A percentile compares a stretch with the other conserved stretches of the same genome.
Evolutionary conservation across 805 yeast species (phyloP).

Genomic region (Saturnispora ahearnii): DNA sequence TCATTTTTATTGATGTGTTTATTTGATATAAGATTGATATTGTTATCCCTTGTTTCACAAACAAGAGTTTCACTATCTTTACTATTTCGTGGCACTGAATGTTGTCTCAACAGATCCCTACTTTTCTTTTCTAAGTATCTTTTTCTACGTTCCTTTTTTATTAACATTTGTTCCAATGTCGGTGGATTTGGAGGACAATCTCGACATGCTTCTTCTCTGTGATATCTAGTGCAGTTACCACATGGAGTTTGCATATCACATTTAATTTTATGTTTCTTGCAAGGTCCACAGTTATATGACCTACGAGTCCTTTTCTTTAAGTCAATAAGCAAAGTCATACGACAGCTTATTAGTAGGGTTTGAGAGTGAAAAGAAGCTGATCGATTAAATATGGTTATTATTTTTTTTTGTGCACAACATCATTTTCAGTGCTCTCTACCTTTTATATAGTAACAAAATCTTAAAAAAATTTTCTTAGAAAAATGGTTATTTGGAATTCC

Average conservation of each 20-base stretch:
- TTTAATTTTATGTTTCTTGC: slow-evolving; percentile 43
- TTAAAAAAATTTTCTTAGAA: no score
- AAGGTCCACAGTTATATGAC: slow-evolving; percentile 50
- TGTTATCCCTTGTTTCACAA: background rate
- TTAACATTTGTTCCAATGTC: slow-evolving; percentile 14
- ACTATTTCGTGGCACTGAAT: background rate
- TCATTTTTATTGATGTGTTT: background rate
- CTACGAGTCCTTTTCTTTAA: slow-evolving; percentile 33
- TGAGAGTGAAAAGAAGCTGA: slow-evolving; percentile 1
- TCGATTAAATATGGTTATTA: background rate
- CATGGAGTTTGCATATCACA: slow-evolving; percentile 45
- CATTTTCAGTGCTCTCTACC: background rate
- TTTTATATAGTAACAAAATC: background rate
- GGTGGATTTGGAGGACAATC: slow-evolving; percentile 19
- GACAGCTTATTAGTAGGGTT: background rate
- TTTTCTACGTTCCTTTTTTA: slow-evolving; percentile 13
- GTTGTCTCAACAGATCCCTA: slow-evolving; percentile 2
- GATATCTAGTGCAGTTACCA: slow-evolving; percentile 30
- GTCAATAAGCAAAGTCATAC: background rate
- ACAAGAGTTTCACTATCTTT: background rate
- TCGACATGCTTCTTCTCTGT: slow-evolving; percentile 11
- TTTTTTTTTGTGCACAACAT: background rate
- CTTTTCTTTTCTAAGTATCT: slow-evolving; percentile 11
- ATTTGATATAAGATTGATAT: background rate
- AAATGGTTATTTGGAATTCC: no score